phyloP scores from a whole-genome alignment of 83 land plant genomes.

The Thuja plicata region DNA sequence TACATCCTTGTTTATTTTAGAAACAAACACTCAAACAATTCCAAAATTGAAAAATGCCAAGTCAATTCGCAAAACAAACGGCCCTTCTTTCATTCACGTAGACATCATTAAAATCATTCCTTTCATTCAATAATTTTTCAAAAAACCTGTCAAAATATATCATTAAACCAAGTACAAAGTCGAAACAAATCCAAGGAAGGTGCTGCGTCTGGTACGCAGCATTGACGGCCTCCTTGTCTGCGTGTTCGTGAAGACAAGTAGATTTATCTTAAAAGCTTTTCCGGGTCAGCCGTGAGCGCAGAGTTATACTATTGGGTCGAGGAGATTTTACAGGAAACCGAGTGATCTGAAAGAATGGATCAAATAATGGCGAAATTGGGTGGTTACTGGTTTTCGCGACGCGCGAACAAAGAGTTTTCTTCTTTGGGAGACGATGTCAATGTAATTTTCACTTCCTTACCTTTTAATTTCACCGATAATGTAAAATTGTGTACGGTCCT shows the following conservation, averaged over 20 bases:
- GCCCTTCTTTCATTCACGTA: too few relatives aligned
- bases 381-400: conserved; percentile 51
- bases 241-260: not conserved
- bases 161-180: too few relatives aligned
- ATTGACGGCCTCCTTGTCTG: not conserved
- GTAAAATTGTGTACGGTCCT: not conserved
- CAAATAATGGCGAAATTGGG: conserved; percentile 63
- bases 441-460: conserved; percentile 20
- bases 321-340: not conserved
- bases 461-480: not conserved
- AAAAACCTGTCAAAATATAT: too few relatives aligned
- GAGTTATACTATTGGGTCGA: not conserved
- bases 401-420: conserved; percentile 57
- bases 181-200: too few relatives aligned
- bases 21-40: too few relatives aligned
- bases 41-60: too few relatives aligned
- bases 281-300: too few relatives aligned
- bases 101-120: too few relatives aligned
- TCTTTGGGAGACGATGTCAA: conserved; percentile 69
- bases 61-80: too few relatives aligned
- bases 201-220: too few relatives aligned
- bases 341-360: conserved; percentile 37
- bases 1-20: too few relatives aligned
- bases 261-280: not conserved
- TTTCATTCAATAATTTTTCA: too few relatives aligned